Base-by-base conservation (phyloP, 2,329 filamentous ascomycete genomes). In the Pseudogymnoascus sp. region DNA sequence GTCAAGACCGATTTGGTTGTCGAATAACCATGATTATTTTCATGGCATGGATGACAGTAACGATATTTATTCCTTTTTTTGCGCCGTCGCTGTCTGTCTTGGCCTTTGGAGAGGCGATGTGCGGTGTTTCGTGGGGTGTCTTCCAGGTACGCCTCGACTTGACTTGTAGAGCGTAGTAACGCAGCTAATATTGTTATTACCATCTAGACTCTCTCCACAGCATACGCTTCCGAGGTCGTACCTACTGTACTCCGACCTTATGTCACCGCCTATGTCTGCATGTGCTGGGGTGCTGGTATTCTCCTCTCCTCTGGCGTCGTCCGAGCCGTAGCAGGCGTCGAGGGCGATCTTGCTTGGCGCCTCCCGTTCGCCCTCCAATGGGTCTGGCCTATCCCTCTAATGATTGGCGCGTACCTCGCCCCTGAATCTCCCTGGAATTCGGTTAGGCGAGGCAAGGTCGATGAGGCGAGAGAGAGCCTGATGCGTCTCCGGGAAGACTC, bases 381-480 rank as follows among this genome's bases (percentile, higher is more conserved):
- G 64, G 59, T 65, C 16, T 69, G 62, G 67, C 37, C 63, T 26
- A 11, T 65, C 14, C 66, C 66, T 18, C 61, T 75, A 0, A 64
- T 71, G n/a, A 66, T 73, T 31, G 71, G 66, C 5, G 68, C 68
- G 8, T 73, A 68, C 42, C 62, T 74, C 6, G 72, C 72, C 0
- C 73, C 73, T 1, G 73, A 75, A 18, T 72, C 69, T 2, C 72
- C 73, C 2, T 73, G 72, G 68, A 74, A 76, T 34, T 68, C 72
- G 0, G 69, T 75, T 5, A 67, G 73, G 6, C 64, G 72, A 2
- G 70, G 67, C 3, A 68, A 70, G n/a, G 60, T 71, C 10, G 72
- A 73, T 1, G 59, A 66, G 10, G 73, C 73, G 2, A 68, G 67
- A 36, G 62, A 62, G 26, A 68, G 67, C 12, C 66, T 75, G 26